Evolutionary conservation across 306 rosid genomes (phyloP).

Genomic region (Casuarina glauca): DNA sequence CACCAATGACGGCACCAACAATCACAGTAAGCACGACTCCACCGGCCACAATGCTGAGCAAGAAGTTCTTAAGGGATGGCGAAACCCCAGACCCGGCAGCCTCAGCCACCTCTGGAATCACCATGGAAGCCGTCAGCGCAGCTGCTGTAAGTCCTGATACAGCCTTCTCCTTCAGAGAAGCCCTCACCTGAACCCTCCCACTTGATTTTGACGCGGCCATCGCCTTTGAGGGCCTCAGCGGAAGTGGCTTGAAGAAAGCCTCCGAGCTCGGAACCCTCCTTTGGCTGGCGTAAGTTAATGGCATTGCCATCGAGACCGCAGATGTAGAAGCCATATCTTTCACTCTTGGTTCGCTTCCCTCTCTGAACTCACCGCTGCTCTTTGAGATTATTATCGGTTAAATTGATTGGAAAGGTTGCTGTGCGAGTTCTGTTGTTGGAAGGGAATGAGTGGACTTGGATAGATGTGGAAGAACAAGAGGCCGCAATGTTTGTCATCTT

Average conservation of each 20-base stretch:
- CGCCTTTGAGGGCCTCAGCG: constrained; percentile 43
- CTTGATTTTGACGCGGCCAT: constrained; percentile 32
- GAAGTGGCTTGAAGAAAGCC: constrained; percentile 62
- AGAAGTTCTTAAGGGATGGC: constrained; percentile 92
- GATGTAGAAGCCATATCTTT: constrained; percentile 69
- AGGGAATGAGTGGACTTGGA: constrained; percentile 14
- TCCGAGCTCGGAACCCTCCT: constrained; percentile 49
- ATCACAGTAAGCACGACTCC: constrained; percentile 61
- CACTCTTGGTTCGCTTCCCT: constrained; percentile 5
- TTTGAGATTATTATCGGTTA: neutral
- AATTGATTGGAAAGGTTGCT: constrained; percentile 9
- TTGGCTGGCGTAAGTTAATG: constrained; percentile 45
- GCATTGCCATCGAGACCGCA: constrained; percentile 77
- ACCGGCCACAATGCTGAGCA: constrained; percentile 93
- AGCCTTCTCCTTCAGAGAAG: constrained; percentile 89
- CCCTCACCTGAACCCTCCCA: constrained; percentile 54
- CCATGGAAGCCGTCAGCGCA: constrained; percentile 71
- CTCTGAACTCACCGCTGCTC: constrained; percentile 6
- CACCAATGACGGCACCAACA: constrained; percentile 79
- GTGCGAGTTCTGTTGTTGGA: constrained; percentile 13
- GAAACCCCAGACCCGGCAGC: constrained; percentile 66
- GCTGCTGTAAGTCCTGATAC: constrained; percentile 72
- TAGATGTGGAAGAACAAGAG: constrained; percentile 39
- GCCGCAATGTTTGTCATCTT: constrained; percentile 48
- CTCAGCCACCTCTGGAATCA: constrained; percentile 86